Evolutionary conservation across 768 basidiomycete genomes (phyloP).

Genomic region (Holtermanniella nyarrowii): DNA sequence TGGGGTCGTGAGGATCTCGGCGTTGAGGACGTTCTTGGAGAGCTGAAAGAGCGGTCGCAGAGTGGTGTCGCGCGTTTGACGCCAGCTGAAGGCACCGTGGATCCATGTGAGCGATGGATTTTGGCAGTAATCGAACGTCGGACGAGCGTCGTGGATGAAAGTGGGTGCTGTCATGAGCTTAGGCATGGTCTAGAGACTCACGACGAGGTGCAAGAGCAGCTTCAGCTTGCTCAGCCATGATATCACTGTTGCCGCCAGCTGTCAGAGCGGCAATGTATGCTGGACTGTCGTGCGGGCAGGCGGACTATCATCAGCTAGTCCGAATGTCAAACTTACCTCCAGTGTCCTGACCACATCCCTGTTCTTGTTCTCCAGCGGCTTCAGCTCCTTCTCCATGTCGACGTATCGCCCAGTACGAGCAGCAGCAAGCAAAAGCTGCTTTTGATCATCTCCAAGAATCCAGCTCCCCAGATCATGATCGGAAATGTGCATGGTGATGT

Average conservation of each 20-base stretch:
- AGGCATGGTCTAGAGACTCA: not conserved
- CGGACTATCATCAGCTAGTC: slow-evolving; percentile 7
- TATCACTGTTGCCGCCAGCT: not conserved
- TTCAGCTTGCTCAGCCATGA: not conserved
- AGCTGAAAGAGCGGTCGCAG: slow-evolving; percentile 37
- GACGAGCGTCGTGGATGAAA: slow-evolving; percentile 30
- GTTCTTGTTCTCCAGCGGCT: slow-evolving; percentile 26
- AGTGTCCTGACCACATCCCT: slow-evolving; percentile 13
- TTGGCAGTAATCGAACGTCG: slow-evolving; percentile 30
- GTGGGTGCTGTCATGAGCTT: slow-evolving; percentile 19
- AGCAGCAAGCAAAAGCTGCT: slow-evolving; percentile 14
- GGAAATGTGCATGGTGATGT: slow-evolving; percentile 26
- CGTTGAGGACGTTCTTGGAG: slow-evolving; percentile 33
- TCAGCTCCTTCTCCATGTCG: slow-evolving; percentile 17
- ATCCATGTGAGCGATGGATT: slow-evolving; percentile 21
- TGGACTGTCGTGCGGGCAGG: slow-evolving; percentile 24
- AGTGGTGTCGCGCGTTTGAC: slow-evolving; percentile 25
- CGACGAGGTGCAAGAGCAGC: not conserved
- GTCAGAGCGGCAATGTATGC: not conserved
- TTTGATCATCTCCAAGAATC: slow-evolving; percentile 32
- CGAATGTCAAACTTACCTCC: not conserved
- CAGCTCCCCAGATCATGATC: slow-evolving; percentile 38
- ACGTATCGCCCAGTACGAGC: slow-evolving; percentile 19
- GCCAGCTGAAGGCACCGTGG: slow-evolving; percentile 34
- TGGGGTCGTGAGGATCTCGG: slow-evolving; percentile 35